Evolutionary conservation across 2,329 filamentous ascomycete genomes (phyloP).

Genomic region (Hortaea sp.): DNA sequence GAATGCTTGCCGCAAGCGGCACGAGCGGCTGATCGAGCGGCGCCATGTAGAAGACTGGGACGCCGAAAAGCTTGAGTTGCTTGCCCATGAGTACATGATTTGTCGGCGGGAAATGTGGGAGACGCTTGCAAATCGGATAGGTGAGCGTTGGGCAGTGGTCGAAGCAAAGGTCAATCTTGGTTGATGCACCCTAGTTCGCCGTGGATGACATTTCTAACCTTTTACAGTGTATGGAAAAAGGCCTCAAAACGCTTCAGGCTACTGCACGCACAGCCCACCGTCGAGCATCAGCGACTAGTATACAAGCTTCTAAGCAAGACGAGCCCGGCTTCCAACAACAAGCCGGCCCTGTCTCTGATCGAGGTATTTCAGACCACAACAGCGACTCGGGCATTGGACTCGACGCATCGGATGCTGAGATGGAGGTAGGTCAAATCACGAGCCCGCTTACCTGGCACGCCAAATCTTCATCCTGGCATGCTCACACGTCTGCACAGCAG

Average conservation of each 20-base stretch:
- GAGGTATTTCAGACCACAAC: slow-evolving; percentile 35
- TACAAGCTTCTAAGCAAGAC: slow-evolving; percentile 1
- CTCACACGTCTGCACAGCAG: slow-evolving; percentile 8
- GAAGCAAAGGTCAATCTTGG: slow-evolving; percentile 64
- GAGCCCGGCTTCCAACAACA: too few relatives aligned
- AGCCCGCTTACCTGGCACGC: background rate
- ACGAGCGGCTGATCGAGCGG: slow-evolving; percentile 73
- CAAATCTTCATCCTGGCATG: slow-evolving; percentile 18
- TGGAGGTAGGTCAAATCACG: slow-evolving; percentile 16
- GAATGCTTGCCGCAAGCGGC: slow-evolving; percentile 82
- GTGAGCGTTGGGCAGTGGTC: slow-evolving; percentile 54
- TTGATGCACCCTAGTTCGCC: background rate
- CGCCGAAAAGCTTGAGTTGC: slow-evolving; percentile 58
- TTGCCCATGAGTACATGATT: slow-evolving; percentile 70
- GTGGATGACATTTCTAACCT: slow-evolving; percentile 16
- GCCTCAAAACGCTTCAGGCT: slow-evolving; percentile 69
- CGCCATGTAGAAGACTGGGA: slow-evolving; percentile 69
- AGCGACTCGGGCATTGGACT: slow-evolving; percentile 62
- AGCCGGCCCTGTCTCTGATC: slow-evolving; percentile 10
- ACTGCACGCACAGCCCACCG: slow-evolving; percentile 56
- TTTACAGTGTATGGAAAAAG: slow-evolving; percentile 67
- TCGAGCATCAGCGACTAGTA: slow-evolving; percentile 44
- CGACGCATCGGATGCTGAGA: slow-evolving; percentile 36
- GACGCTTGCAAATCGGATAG: slow-evolving; percentile 53
- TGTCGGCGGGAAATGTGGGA: slow-evolving; percentile 76